Base-by-base conservation (phyloP, 768 basidiomycete species). In the Pulveroboletus sp. region DNA sequence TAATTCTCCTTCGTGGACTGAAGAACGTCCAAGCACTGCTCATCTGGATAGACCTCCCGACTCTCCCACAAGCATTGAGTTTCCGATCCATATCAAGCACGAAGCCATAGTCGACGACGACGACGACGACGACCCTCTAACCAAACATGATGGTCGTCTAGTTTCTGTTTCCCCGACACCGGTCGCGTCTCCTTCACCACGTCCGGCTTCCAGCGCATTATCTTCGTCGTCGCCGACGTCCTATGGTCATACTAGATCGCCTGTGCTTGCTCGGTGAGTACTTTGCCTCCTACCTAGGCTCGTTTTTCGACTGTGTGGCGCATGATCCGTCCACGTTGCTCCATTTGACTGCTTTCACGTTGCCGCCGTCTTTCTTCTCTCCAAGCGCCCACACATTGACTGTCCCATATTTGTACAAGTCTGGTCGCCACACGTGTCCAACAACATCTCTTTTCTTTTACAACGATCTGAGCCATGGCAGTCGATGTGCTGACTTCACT, bases 261-360 rank as follows among this genome's bases (percentile, higher is more conserved):
- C 66, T 17, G 67, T 67, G 16, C 56, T 67, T 21, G 49, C 53
- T 12, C 66, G 59, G 66, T 69, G 57, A 65, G 66, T 42, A 12
- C 5, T 40, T 41, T 36, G 9, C 21, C 44, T 38, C 25, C 39
- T 17, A 10, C 9, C 5, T 2, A 27, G n/a, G 13, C 19, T 45
- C 20, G 33, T 44, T 44, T 35, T 43, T 31, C n/a, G 47, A 45
- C 24, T 10, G 43, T 10, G 43, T 41, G 16, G 13, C 9, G 17
- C 16, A 31, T 57, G 34, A 48, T 57, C 24, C 37, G 35, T 11
- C 12, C 21, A 34, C 21, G 11, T 35, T 55, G 21, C 24, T 12
- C 17, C n/a, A 8, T 51, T 45, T 42, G 34, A 39, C 49, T 20
- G 0, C 34, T 20, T 27, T 53, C 47, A 47, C 49, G 52, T 58